phyloP scores from a whole-genome alignment of 208 protist species.

The Entamoeba dispar region DNA sequence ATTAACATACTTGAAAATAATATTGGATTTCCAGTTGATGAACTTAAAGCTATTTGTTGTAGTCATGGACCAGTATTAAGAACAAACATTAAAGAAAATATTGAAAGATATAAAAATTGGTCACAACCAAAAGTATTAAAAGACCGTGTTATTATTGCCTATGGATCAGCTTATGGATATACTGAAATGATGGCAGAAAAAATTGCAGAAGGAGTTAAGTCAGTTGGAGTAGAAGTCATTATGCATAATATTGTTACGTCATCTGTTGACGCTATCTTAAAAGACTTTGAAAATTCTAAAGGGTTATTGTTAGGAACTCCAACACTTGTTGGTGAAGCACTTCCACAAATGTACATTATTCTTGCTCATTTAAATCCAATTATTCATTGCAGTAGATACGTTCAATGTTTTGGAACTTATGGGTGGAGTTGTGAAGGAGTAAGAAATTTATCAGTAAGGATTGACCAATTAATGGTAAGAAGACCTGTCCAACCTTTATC shows the following conservation, averaged over 20 bases:
- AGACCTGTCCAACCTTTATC: not conserved
- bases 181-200: constrained; percentile 13
- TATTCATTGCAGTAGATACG: not conserved
- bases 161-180: constrained; percentile 20
- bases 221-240: not conserved
- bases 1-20: not conserved
- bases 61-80: constrained; percentile 11
- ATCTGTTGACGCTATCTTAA: not conserved
- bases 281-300: not conserved
- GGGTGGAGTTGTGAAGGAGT: constrained; percentile 12
- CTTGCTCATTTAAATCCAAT: not conserved
- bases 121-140: not conserved
- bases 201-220: constrained; percentile 5
- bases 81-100: not conserved
- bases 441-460: not conserved
- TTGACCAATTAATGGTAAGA: not conserved
- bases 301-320: constrained; percentile 7
- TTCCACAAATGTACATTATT: constrained; percentile 8
- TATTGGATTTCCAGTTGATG: not conserved
- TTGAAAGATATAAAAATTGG: constrained; percentile 9
- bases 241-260: not conserved
- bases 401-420: constrained; percentile 12
- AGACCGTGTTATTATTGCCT: not conserved
- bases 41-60: constrained; percentile 7
- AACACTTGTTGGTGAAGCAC: constrained; percentile 14